phyloP scores from a whole-genome alignment of 495 filamentous ascomycete species.

The Cairneyella variabilis region DNA sequence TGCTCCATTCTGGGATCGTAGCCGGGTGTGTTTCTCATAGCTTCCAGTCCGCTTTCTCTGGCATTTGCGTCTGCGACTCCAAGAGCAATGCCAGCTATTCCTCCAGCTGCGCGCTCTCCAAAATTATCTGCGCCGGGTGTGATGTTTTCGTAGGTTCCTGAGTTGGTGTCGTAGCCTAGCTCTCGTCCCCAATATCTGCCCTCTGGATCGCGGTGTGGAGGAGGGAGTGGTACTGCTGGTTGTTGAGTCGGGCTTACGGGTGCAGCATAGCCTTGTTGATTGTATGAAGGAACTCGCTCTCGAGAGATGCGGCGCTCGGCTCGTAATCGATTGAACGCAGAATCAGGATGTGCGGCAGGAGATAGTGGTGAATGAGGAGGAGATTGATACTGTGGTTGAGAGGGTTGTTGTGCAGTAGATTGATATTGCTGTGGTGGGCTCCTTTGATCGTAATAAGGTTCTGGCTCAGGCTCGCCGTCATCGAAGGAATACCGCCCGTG shows the following conservation, averaged over 20 bases:
- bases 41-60: constrained; percentile 68
- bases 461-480: not conserved
- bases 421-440: constrained; percentile 5
- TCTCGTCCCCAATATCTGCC: constrained; percentile 23
- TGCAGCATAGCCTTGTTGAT: constrained; percentile 10
- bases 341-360: constrained; percentile 40
- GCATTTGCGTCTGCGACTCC: constrained; percentile 70
- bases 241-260: constrained; percentile 23
- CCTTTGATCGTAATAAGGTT: constrained; percentile 9
- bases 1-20: constrained; percentile 14
- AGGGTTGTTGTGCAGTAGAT: constrained; percentile 11
- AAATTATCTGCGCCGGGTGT: constrained; percentile 77
- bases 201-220: constrained; percentile 25
- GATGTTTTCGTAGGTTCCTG: constrained; percentile 37
- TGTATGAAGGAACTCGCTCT: constrained; percentile 9
- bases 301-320: constrained; percentile 34
- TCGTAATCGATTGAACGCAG: constrained; percentile 37
- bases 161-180: constrained; percentile 17
- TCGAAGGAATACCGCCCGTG: constrained; percentile 14
- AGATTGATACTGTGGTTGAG: constrained; percentile 24
- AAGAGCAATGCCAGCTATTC: constrained; percentile 71
- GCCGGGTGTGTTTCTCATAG: constrained; percentile 43
- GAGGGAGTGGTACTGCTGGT: constrained; percentile 8
- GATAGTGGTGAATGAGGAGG: constrained; percentile 10
- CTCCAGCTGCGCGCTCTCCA: constrained; percentile 64